Conservation (phyloP, 495 filamentous ascomycete species). For the Glarea lozoyensis region DNA sequence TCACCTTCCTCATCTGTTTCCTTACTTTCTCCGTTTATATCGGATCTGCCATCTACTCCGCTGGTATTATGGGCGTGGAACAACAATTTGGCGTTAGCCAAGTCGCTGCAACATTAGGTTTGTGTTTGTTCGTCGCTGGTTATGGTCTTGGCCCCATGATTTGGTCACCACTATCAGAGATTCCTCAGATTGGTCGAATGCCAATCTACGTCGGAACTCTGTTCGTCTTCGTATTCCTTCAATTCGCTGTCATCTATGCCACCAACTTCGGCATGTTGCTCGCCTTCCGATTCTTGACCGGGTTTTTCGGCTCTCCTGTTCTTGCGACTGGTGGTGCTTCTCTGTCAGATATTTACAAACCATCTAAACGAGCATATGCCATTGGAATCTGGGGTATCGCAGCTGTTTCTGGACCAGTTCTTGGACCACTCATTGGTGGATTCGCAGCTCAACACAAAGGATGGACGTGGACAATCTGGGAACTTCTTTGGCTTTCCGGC, state of each 20-base stretch:
- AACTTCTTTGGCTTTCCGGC: conserved; percentile 37
- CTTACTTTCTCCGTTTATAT: conserved; percentile 38
- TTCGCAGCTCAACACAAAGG: conserved; percentile 24
- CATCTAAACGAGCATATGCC: conserved; percentile 58
- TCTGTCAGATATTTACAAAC: conserved; percentile 16
- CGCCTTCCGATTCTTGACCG: conserved; percentile 45
- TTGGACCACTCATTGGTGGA: conserved; percentile 35
- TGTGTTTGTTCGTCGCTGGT: background rate
- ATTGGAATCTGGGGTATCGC: conserved; percentile 44
- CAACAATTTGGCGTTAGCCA: background rate
- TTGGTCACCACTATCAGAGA: conserved; percentile 25
- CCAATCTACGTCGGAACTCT: conserved; percentile 62
- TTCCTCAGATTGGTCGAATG: conserved; percentile 47
- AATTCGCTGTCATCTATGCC: conserved; percentile 63
- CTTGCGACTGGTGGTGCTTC: conserved; percentile 50
- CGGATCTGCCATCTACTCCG: conserved; percentile 35
- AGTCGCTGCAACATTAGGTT: background rate
- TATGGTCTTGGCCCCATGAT: conserved; percentile 26
- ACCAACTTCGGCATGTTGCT: conserved; percentile 42
- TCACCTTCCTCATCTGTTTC: conserved; percentile 37
- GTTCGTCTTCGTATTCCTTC: conserved; percentile 56
- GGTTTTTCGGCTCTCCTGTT: conserved; percentile 40
- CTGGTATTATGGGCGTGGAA: conserved; percentile 28
- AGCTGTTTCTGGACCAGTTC: conserved; percentile 30
- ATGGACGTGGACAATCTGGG: conserved; percentile 35